Evolutionary conservation across 768 basidiomycete species (phyloP), one percentile per base, ranked within the genome.

Genomic region (Tricholoma hemisulphureum): DNA sequence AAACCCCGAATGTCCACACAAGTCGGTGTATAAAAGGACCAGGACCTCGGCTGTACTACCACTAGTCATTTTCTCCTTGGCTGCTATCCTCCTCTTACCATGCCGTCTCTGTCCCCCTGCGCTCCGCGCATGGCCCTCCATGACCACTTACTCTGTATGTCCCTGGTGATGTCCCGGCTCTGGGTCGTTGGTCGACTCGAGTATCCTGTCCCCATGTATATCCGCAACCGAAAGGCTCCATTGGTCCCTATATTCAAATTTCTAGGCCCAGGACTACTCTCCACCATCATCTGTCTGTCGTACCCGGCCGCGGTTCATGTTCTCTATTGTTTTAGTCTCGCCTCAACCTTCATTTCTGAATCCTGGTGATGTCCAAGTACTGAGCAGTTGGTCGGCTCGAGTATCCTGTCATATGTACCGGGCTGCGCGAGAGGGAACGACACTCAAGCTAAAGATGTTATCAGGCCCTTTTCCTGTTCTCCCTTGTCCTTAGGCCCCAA

Each of bases 401-500:
- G 31, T 32, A 32, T 46, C 46, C 23, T 51, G 20, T 56, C 34
- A n/a, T 29, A 31, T 58, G 34, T 53, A 51, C 58, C 61, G n/a
- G n/a, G n/a, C n/a, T n/a, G 56, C 59, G 56, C 56, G 61, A 56
- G 54, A 37, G 58, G 61, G 35, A 39, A 43, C 56, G n/a, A n/a
- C n/a, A 20, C 26, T 24, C 46, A 52, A 32, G 26, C 6, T 8
- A 6, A 31, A 18, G 32, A 31, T 8, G 43, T 21, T 9, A 26
- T 37, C 37, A 20, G 23, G 16, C 35, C n/a, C 45, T 56, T 35
- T 55, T 59, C 54, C 39, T 54, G 62, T 63, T 54, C 57, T 61
- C 63, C 63, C 63, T 63, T 63, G 63, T 23, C 60, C 55, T 55
- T 51, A 57, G 60, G 55, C 62, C 62, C 43, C 35, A 55, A 51